Evolutionary conservation across 805 yeast species (phyloP).

Genomic region (Kazachstania africana): DNA sequence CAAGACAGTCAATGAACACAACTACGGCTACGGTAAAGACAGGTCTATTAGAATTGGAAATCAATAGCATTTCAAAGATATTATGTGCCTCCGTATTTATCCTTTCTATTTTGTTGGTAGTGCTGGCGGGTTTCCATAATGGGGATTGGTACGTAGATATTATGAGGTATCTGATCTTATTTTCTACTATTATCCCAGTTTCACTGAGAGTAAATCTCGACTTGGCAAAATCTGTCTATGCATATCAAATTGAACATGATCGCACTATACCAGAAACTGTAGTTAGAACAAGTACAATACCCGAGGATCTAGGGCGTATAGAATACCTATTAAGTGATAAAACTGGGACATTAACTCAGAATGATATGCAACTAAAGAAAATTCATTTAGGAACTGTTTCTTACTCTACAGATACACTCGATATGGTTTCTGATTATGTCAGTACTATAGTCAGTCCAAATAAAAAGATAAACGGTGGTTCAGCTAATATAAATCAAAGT

Average conservation of each 20-base stretch:
- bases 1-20: conserved; percentile 92
- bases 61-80: conserved; percentile 77
- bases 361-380: conserved; percentile 94
- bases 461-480: too few species aligned
- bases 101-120: conserved; percentile 66
- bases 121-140: conserved; percentile 60
- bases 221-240: conserved; percentile 90
- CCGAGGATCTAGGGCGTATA: conserved; percentile 93
- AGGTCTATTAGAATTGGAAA: conserved; percentile 83
- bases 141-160: conserved; percentile 80
- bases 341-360: conserved; percentile 95
- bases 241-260: conserved; percentile 90
- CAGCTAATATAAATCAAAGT: conserved; percentile 8
- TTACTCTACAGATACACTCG: conserved; percentile 86
- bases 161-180: conserved; percentile 79
- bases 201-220: conserved; percentile 89
- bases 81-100: conserved; percentile 78
- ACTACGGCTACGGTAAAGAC: conserved; percentile 77
- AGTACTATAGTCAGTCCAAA: conserved; percentile 16
- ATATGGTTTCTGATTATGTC: conserved; percentile 67
- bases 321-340: conserved; percentile 89
- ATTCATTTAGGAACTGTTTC: conserved; percentile 88
- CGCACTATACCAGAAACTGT: conserved; percentile 68
- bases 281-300: conserved; percentile 94
- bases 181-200: conserved; percentile 93